phyloP scores from a whole-genome alignment of 208 protist species.

The Entamoeba invadens region DNA sequence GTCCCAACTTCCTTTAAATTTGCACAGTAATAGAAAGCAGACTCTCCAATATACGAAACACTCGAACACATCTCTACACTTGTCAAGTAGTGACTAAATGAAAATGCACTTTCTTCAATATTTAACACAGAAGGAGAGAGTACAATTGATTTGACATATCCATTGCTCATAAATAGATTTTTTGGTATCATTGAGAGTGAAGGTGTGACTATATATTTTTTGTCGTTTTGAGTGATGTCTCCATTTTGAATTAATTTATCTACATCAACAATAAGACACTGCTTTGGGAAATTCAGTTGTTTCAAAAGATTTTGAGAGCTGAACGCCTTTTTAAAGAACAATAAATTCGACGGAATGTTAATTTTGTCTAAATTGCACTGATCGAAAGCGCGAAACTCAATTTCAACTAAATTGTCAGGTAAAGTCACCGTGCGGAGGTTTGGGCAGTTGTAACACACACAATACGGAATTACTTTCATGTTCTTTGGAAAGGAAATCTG shows the following conservation, averaged over 20 bases:
- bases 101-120: neutral
- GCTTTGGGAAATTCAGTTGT: neutral
- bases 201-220: neutral
- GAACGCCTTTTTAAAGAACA: too few relatives aligned
- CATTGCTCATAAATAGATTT: neutral
- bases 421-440: too few relatives aligned
- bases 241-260: neutral
- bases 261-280: neutral
- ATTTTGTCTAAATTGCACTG: too few relatives aligned
- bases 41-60: neutral
- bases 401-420: too few relatives aligned
- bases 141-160: neutral
- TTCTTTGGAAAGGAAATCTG: too few relatives aligned
- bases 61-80: neutral
- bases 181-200: neutral
- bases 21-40: neutral
- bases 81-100: neutral
- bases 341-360: too few relatives aligned
- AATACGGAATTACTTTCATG: too few relatives aligned
- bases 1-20: neutral
- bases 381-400: too few relatives aligned
- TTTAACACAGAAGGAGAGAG: neutral
- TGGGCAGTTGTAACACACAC: too few relatives aligned
- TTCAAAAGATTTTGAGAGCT: too few relatives aligned
- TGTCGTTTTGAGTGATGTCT: neutral